Evolutionary conservation across 306 rosid species (phyloP), one percentile per base, ranked within the genome.

Genomic region (Vigna hirtella): DNA sequence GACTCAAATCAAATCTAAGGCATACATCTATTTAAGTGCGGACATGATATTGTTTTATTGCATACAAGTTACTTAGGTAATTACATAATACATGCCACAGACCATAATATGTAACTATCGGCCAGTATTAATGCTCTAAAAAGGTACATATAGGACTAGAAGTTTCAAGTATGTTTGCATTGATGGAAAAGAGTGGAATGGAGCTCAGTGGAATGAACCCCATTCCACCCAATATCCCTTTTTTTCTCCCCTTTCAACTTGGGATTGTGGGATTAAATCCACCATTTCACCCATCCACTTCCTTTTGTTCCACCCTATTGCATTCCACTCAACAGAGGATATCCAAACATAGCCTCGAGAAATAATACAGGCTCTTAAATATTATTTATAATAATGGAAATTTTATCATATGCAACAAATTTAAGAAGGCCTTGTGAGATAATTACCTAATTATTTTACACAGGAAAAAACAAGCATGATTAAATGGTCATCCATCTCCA

Each of bases 401-500:
- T 6, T 45, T 43, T 30, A 61, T 61, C 11, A 32, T 14, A 30
- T 61, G 43, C 22, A 4, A 61, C 15, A 61, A 61, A 43, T 43
- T 11, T 66, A 66, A 40, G 50, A 66, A 40, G 40, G 43, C 6
- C 20, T 6, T 13, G 18, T 32, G 65, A 59, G 40, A 69, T 49
- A 69, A 45, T 47, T 49, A 71, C 55, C 52, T 58, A 48, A 66
- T 0, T 26, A 0, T 47, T 58, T 6, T 34, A 56, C 17, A 75
- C 66, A 51, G 43, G 28, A 40, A 83, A 34, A 26, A 18, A 28
- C 48, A 47, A 28, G 59, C 74, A 74, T 74, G 57, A 67, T 68
- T 58, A 36, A 83, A 74, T 9, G 56, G 59, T 51, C 50, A 36
- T 55, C 69, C 16, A 17, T 12, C 43, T 55, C 61, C 30, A 55